phyloP scores from a whole-genome alignment of 768 basidiomycete genomes.

The Naganishia antarctica region DNA sequence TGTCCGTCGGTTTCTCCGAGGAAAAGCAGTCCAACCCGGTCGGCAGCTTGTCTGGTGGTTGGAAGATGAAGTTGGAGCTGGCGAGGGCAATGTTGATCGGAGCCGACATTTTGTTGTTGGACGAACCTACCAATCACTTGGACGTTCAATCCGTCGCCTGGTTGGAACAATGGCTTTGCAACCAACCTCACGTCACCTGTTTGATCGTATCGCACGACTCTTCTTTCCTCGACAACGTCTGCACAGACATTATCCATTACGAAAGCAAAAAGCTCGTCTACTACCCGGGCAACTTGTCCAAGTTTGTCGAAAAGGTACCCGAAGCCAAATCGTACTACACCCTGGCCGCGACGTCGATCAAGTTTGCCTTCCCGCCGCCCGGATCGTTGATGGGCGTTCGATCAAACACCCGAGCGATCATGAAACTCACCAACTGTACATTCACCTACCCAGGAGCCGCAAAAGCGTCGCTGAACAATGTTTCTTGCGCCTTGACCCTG shows the following conservation, averaged over 20 bases:
- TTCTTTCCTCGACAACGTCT: constrained; percentile 89
- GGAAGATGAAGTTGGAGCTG: constrained; percentile 99
- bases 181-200: constrained; percentile 78
- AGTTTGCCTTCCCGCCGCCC: constrained; percentile 90
- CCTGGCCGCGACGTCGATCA: constrained; percentile 83
- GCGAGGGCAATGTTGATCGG: constrained; percentile 96
- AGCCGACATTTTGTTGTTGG: constrained; percentile 56
- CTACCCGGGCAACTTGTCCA: constrained; percentile 85
- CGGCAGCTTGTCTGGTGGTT: constrained; percentile 87
- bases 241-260: constrained; percentile 96
- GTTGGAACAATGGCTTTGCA: constrained; percentile 80
- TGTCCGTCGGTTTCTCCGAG: constrained; percentile 87
- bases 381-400: constrained; percentile 96
- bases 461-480: constrained; percentile 74
- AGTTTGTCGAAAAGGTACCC: constrained; percentile 82
- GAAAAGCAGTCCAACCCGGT: constrained; percentile 76
- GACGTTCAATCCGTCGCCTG: constrained; percentile 72
- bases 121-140: constrained; percentile 92
- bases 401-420: constrained; percentile 89
- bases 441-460: constrained; percentile 86
- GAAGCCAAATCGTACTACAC: constrained; percentile 97
- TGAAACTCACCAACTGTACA: constrained; percentile 85
- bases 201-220: constrained; percentile 96
- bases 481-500: constrained; percentile 86
- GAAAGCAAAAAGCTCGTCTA: constrained; percentile 93